Evolutionary conservation across 352 stramenopile species (phyloP).

Genomic region (Pythium pyrilobum): DNA sequence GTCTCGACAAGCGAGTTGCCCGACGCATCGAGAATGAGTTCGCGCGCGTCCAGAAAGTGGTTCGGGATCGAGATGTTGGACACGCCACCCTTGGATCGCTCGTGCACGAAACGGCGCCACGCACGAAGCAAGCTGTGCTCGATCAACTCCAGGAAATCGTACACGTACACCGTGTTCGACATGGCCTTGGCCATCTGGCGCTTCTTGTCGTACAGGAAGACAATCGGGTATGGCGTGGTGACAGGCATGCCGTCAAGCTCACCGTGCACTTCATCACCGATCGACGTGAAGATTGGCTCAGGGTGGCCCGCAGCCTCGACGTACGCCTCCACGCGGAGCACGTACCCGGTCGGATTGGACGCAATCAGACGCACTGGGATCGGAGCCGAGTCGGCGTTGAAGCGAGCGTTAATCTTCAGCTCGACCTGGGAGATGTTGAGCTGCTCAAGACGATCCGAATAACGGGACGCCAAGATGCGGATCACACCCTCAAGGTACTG

Average conservation of each 20-base stretch:
- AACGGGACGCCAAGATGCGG: constrained; percentile 79
- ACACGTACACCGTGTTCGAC: constrained; percentile 99
- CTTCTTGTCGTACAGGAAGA: constrained; percentile 94
- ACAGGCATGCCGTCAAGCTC: constrained; percentile 95
- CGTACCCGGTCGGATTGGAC: constrained; percentile 98
- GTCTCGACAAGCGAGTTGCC: constrained; percentile 55
- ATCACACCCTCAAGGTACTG: constrained; percentile 97
- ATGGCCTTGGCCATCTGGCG: constrained; percentile 88
- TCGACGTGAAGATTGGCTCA: constrained; percentile 88
- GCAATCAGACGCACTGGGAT: constrained; percentile 96
- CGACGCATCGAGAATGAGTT: constrained; percentile 91
- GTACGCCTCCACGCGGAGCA: constrained; percentile 99
- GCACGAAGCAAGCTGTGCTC: constrained; percentile 93
- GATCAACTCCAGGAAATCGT: constrained; percentile 99
- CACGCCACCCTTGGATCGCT: constrained; percentile 58
- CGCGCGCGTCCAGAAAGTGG: constrained; percentile 91
- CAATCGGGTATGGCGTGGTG: constrained; percentile 95
- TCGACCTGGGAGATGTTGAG: constrained; percentile 96
- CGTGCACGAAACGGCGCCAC: constrained; percentile 90
- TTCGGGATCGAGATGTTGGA: constrained; percentile 77
- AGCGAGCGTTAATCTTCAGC: constrained; percentile 94
- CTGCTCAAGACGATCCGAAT: constrained; percentile 87
- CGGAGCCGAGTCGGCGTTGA: constrained; percentile 89
- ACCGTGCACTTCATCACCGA: constrained; percentile 81
- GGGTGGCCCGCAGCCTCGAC: constrained; percentile 91